A percentile compares a stretch with the other conserved stretches of the same genome.
Evolutionary conservation across 2,329 filamentous ascomycete genomes (phyloP).

Genomic region (Trichophyton schoenleinii): DNA sequence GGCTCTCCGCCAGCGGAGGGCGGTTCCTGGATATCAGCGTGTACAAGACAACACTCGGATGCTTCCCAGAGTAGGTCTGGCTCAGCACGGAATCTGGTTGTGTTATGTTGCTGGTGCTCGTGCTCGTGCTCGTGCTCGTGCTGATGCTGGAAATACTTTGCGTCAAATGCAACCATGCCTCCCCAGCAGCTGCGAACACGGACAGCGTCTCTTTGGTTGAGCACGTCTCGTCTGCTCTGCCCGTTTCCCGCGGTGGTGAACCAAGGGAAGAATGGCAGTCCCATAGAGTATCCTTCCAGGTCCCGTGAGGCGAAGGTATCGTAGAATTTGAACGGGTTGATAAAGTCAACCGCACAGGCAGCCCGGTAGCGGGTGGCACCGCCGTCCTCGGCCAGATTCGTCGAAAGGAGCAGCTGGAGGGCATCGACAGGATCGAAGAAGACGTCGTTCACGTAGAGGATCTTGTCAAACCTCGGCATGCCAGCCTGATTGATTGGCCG

Average conservation of each 20-base stretch:
- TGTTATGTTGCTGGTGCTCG: slow-evolving; percentile 24
- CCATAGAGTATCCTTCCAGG: slow-evolving; percentile 54
- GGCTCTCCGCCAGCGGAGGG: slow-evolving; percentile 17
- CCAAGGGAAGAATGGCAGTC: slow-evolving; percentile 61
- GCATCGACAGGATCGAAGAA: slow-evolving; percentile 48
- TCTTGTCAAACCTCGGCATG: slow-evolving; percentile 39
- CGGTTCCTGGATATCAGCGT: slow-evolving; percentile 36
- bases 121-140: slow-evolving; percentile 13
- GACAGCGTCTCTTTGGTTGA: slow-evolving; percentile 47
- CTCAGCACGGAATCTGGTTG: slow-evolving; percentile 46
- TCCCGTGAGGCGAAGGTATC: slow-evolving; percentile 65
- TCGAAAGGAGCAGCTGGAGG: slow-evolving; percentile 49
- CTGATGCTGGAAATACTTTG: slow-evolving; percentile 30
- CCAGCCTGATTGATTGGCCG: slow-evolving; percentile 44
- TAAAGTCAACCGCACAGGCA: slow-evolving; percentile 64
- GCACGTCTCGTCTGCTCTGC: slow-evolving; percentile 49
- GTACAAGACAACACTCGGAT: slow-evolving; percentile 51
- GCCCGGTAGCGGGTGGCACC: slow-evolving; percentile 51
- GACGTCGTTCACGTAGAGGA: slow-evolving; percentile 57
- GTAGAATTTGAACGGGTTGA: slow-evolving; percentile 62
- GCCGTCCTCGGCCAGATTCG: slow-evolving; percentile 43
- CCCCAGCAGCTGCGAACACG: slow-evolving; percentile 65
- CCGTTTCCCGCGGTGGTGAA: slow-evolving; percentile 44
- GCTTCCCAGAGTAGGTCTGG: slow-evolving; percentile 50
- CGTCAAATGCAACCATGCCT: slow-evolving; percentile 51